Evolutionary conservation across 108 stramenopile species (phyloP).

Genomic region (Craspedostauros australis): DNA sequence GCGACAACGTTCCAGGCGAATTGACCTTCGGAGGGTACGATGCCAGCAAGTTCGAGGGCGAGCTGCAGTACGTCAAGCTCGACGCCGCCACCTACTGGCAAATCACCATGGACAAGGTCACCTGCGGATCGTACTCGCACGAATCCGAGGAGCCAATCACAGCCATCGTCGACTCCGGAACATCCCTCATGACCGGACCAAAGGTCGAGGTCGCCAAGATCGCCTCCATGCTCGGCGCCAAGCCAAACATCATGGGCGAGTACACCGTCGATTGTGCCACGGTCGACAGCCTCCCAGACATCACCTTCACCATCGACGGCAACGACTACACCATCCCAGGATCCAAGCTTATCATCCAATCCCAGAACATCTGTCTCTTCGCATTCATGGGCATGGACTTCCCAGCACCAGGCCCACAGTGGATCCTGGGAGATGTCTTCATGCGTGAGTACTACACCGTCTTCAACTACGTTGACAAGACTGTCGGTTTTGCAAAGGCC

Average conservation of each 20-base stretch:
- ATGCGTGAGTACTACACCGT: slow-evolving; percentile 98
- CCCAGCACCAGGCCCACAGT: slow-evolving; percentile 61
- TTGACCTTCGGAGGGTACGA: slow-evolving; percentile 95
- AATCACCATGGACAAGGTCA: slow-evolving; percentile 61
- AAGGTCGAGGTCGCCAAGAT: slow-evolving; percentile 57
- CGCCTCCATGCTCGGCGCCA: slow-evolving; percentile 82
- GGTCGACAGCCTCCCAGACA: slow-evolving; percentile 61
- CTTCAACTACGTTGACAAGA: slow-evolving; percentile 87
- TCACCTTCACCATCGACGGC: slow-evolving; percentile 80
- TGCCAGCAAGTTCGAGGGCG: slow-evolving; percentile 60
- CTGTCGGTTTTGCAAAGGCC: slow-evolving; percentile 83
- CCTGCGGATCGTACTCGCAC: slow-evolving; percentile 42
- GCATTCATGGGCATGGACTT: slow-evolving; percentile 96
- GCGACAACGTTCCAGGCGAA: slow-evolving; percentile 88
- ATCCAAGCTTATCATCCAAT: slow-evolving; percentile 82
- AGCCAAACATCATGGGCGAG: slow-evolving; percentile 80
- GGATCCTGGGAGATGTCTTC: slow-evolving; percentile 99
- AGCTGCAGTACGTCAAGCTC: slow-evolving; percentile 72
- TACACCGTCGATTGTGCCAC: slow-evolving; percentile 88
- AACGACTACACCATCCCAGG: slow-evolving; percentile 75
- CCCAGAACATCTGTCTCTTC: slow-evolving; percentile 82
- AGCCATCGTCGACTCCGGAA: slow-evolving; percentile 96
- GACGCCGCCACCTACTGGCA: slow-evolving; percentile 91
- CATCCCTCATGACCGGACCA: slow-evolving; percentile 90
- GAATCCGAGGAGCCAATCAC: slow-evolving; percentile 28